phyloP scores from a whole-genome alignment of 768 basidiomycete species.

The Kwoniella pini region DNA sequence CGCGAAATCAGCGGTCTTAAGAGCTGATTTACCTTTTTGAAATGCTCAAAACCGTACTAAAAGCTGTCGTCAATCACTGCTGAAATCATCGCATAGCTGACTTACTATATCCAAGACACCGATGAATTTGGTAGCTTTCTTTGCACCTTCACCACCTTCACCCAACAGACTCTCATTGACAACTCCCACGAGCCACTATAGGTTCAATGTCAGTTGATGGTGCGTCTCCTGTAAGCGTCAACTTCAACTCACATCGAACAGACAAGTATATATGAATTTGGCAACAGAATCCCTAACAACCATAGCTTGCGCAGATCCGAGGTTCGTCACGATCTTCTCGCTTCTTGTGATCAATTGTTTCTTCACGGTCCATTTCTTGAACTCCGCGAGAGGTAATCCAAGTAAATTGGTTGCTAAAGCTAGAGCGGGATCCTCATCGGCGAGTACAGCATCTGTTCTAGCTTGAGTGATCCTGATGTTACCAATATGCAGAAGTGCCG shows the following conservation, averaged over 20 bases:
- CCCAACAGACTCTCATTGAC: conserved; percentile 96
- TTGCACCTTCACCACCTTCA: conserved; percentile 87
- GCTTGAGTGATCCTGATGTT: conserved; percentile 86
- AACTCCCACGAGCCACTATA: conserved; percentile 84
- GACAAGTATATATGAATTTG: conserved; percentile 96
- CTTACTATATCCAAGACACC: conserved; percentile 86
- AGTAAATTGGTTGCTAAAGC: conserved; percentile 82
- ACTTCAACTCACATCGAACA: conserved; percentile 70
- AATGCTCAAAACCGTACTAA: conserved; percentile 88
- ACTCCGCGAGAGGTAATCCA: conserved; percentile 84
- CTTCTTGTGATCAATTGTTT: conserved; percentile 92
- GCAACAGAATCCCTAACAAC: conserved; percentile 95
- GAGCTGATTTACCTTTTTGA: conserved; percentile 64
- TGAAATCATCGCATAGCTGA: background rate
- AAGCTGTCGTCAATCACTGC: background rate
- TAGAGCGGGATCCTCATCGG: conserved; percentile 78
- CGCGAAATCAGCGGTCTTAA: background rate
- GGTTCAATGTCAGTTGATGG: conserved; percentile 7
- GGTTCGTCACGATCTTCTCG: conserved; percentile 88
- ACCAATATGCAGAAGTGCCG: conserved; percentile 93
- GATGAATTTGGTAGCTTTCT: conserved; percentile 95
- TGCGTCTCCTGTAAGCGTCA: too few species aligned
- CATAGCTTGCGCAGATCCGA: conserved; percentile 84
- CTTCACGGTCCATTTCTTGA: conserved; percentile 99
- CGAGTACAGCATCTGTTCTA: conserved; percentile 78